Percentiles rank a stretch among this genome's conserved stretches.
Evolutionary conservation across 768 basidiomycete species (phyloP).

Genomic region (Xanthoconium stramineum): DNA sequence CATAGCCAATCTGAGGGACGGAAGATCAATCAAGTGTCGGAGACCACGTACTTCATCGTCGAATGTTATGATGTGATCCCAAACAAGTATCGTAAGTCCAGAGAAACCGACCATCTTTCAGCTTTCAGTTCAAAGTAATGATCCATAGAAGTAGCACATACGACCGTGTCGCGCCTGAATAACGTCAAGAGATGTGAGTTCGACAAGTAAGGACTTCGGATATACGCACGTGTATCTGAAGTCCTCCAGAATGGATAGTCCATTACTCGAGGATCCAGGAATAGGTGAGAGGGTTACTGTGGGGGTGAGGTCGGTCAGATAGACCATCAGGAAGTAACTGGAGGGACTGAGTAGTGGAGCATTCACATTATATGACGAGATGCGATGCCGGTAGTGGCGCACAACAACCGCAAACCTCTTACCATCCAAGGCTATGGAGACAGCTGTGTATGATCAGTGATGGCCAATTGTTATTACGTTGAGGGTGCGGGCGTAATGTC

Average conservation of each 20-base stretch:
- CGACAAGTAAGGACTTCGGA: background rate
- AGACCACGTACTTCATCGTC: constrained; percentile 32
- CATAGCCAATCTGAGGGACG: background rate
- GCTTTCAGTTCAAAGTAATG: background rate
- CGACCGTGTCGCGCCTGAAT: constrained; percentile 8
- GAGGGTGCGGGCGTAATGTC: too few relatives aligned
- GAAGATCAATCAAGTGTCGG: background rate
- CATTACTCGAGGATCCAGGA: background rate
- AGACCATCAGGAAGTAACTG: background rate
- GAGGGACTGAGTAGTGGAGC: background rate
- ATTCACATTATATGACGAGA: background rate
- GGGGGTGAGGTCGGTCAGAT: background rate
- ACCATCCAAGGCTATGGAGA: background rate
- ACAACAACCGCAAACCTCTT: background rate
- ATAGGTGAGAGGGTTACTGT: background rate
- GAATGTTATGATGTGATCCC: constrained; percentile 42
- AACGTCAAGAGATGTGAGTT: background rate
- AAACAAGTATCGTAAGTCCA: constrained; percentile 49
- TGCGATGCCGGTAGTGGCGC: background rate
- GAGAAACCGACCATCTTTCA: constrained; percentile 49
- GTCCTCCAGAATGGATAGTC: background rate
- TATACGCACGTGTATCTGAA: background rate
- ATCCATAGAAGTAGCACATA: background rate
- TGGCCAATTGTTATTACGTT: too few relatives aligned
- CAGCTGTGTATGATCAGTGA: background rate